These are phyloP conservation scores for Aspergillus hancockii DNA, from an alignment of 495 filamentous ascomycete genomes.

Conservation along the genomic window DNA sequence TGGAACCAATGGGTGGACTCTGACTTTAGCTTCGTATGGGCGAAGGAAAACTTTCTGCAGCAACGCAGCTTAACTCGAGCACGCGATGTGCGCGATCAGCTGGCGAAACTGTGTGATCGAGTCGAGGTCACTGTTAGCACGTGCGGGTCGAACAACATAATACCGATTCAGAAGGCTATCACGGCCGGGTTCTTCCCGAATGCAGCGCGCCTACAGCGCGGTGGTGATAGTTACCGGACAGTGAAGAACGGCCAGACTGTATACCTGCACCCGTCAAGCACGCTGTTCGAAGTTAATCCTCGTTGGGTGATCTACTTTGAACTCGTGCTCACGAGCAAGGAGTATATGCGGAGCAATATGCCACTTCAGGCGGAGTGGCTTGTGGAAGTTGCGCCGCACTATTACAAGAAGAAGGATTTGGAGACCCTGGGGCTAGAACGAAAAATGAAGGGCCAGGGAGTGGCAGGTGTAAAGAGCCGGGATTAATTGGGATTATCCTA, in stretches of 20 bases:
- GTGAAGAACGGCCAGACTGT: conserved; percentile 91
- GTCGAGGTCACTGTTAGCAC: conserved; percentile 79
- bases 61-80: conserved; percentile 83
- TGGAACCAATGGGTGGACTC: conserved; percentile 97
- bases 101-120: conserved; percentile 90
- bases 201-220: conserved; percentile 80
- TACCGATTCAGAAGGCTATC: conserved; percentile 82
- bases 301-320: conserved; percentile 93
- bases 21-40: conserved; percentile 88
- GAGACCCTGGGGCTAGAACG: conserved; percentile 76
- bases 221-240: conserved; percentile 89
- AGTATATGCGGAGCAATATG: conserved; percentile 89
- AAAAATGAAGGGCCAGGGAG: conserved; percentile 72
- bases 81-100: conserved; percentile 90
- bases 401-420: conserved; percentile 89
- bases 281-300: conserved; percentile 78
- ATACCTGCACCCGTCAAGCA: conserved; percentile 83
- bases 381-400: conserved; percentile 91
- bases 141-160: conserved; percentile 67
- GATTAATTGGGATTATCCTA: conserved; percentile 8
- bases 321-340: conserved; percentile 87
- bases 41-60: conserved; percentile 91
- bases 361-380: conserved; percentile 85
- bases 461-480: conserved; percentile 49
- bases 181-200: conserved; percentile 95